Conservation (phyloP, 257 asterid genomes). For the Plantago elongata region DNA sequence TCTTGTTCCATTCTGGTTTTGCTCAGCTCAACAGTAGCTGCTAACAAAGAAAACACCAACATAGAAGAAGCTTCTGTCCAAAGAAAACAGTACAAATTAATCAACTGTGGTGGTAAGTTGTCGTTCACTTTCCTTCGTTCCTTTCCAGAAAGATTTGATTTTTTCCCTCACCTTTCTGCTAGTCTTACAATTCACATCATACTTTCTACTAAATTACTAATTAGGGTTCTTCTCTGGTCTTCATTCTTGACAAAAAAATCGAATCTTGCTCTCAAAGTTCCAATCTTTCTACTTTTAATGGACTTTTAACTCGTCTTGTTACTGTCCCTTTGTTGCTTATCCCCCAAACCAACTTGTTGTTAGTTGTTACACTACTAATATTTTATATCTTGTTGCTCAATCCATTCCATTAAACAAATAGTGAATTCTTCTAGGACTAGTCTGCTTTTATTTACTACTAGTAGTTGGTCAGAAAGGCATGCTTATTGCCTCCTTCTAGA, state of each 20-base stretch:
- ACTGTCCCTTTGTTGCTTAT: conserved; percentile 32
- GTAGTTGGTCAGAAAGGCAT: conserved; percentile 28
- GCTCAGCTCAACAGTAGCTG: neutral
- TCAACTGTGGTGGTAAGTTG: conserved; percentile 26
- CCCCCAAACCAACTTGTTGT: conserved; percentile 35
- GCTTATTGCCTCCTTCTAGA: conserved; percentile 20
- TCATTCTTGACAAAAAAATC: neutral
- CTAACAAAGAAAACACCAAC: neutral
- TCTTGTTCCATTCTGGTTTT: neutral
- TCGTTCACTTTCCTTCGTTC: conserved; percentile 18
- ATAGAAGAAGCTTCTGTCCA: neutral
- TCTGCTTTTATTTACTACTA: conserved; percentile 25
- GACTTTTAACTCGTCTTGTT: conserved; percentile 29
- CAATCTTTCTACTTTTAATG: conserved; percentile 17
- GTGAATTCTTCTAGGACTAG: neutral
- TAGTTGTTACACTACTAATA: conserved; percentile 5
- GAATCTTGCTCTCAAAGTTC: conserved; percentile 26
- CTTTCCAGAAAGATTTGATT: conserved; percentile 19
- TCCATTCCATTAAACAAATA: no score
- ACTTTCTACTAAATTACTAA: neutral
- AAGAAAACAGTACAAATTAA: neutral
- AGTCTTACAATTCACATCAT: conserved; percentile 27
- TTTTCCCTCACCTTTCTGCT: conserved; percentile 16
- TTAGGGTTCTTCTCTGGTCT: conserved; percentile 14
- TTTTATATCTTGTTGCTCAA: conserved; percentile 16